phyloP scores from a whole-genome alignment of 495 filamentous ascomycete genomes.

The Aspergillus sclerotiicarbonarius region DNA sequence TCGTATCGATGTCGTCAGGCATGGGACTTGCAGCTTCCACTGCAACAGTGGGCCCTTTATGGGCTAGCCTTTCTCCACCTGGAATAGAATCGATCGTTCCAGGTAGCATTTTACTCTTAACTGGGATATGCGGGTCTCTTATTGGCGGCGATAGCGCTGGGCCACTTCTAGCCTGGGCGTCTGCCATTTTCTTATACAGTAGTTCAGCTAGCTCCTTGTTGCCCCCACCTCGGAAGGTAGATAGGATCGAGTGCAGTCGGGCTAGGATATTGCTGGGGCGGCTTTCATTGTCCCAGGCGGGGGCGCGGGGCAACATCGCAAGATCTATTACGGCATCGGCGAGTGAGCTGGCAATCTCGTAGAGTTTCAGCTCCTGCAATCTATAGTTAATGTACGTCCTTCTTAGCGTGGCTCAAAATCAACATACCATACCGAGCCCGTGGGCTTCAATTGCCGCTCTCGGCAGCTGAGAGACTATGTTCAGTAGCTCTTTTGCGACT shows the following conservation, averaged over 20 bases:
- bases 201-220: conserved; percentile 30
- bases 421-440: conserved; percentile 33
- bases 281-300: conserved; percentile 16
- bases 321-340: conserved; percentile 39
- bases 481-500: conserved; percentile 42
- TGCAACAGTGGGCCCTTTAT: background rate
- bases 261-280: conserved; percentile 29
- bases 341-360: conserved; percentile 46
- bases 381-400: conserved; percentile 9
- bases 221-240: conserved; percentile 30
- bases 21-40: background rate
- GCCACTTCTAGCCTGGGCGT: conserved; percentile 12
- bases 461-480: conserved; percentile 37
- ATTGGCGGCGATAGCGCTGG: conserved; percentile 1
- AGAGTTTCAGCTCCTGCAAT: conserved; percentile 43
- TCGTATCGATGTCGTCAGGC: background rate
- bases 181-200: conserved; percentile 30
- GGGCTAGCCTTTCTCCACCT: background rate
- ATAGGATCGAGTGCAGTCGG: conserved; percentile 33
- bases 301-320: conserved; percentile 10
- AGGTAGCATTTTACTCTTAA: background rate
- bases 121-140: background rate
- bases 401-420: background rate
- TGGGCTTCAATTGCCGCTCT: conserved; percentile 35
- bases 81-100: background rate